Base-by-base conservation (phyloP, 768 basidiomycete species). In the Termitomyces sp. region DNA sequence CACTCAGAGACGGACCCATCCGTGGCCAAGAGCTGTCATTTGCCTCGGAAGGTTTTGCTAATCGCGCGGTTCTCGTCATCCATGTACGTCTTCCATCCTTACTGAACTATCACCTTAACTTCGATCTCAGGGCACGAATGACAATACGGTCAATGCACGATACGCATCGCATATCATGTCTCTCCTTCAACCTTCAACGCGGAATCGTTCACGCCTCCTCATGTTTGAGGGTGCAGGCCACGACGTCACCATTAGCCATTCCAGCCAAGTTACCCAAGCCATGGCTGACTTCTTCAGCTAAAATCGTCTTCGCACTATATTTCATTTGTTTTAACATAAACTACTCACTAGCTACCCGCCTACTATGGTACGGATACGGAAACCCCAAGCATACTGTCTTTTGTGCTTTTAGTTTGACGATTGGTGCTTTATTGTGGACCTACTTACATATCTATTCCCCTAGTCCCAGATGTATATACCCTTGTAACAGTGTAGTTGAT, bases 1-100 rank as follows among this genome's bases (percentile, higher is more conserved):
- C 84, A 3, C 73, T 91, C 26, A 80, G 88, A 35, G 81, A 87
- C 40, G 88, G 88, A 1, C 88, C 89, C 14, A 74, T 90, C 30
- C 82, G 88, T 40, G 86, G 87, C 5, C 80, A 85, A 55, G 70
- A 69, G 1, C 67, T 77, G 1, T 73, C 83, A 3, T 89, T 89
- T 62, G 67, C 75, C 28, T 75, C 79, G 0, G 72, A 77, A 16
- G 80, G 76, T 2, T 77, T 82, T 55, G 72, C 72, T 3, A 71
- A 73, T 20, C 77, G 79, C 49, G 71, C 76, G 26, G 80, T 87
- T 6, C 72, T 90, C 38, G 68, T 90, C n/a, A 73, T 90, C 32
- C 88, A 89, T 68, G 88, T 84, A 62, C 30, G 81, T 46, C 18
- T 48, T 32, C 26, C 26, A 50, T 40, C 18, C 11, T 28, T 50